phyloP scores from a whole-genome alignment of 768 basidiomycete genomes.

The Leccinum longicurvipes region DNA sequence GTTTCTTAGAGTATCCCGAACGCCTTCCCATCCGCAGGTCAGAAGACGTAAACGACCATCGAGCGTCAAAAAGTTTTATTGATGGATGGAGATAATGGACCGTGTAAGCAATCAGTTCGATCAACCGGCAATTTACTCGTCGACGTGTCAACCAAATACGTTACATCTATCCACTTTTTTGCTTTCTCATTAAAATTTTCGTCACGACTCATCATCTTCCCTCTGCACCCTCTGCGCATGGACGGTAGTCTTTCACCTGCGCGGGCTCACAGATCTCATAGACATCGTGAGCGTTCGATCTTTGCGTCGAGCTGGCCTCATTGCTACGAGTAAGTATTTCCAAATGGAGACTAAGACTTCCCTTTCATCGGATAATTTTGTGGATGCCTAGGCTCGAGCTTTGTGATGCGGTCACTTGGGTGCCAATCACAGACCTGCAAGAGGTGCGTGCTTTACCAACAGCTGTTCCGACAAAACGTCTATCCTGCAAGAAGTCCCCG shows the following conservation, averaged over 20 bases:
- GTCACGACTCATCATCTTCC: neutral
- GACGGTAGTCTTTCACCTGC: neutral
- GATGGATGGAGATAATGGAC: slow-evolving; percentile 1
- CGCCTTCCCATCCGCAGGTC: neutral
- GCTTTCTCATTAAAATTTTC: neutral
- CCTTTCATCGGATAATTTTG: neutral
- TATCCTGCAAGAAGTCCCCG: neutral
- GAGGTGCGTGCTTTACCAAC: neutral
- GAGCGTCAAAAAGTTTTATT: neutral
- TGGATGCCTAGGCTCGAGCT: neutral
- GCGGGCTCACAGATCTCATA: neutral
- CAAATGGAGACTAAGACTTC: neutral
- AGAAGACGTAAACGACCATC: slow-evolving; percentile 19
- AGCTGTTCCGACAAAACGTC: neutral
- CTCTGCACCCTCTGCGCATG: neutral
- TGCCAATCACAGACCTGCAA: neutral
- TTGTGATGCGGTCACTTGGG: neutral
- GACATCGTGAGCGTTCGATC: neutral
- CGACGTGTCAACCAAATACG: slow-evolving; percentile 5
- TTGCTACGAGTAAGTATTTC: neutral
- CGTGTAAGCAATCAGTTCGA: neutral
- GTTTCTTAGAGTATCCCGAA: slow-evolving; percentile 5
- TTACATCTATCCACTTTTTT: neutral
- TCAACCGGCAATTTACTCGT: neutral
- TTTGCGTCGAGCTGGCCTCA: neutral